Base-by-base conservation (phyloP, 2,329 filamentous ascomycete species). In the Didymella arachidicola region DNA sequence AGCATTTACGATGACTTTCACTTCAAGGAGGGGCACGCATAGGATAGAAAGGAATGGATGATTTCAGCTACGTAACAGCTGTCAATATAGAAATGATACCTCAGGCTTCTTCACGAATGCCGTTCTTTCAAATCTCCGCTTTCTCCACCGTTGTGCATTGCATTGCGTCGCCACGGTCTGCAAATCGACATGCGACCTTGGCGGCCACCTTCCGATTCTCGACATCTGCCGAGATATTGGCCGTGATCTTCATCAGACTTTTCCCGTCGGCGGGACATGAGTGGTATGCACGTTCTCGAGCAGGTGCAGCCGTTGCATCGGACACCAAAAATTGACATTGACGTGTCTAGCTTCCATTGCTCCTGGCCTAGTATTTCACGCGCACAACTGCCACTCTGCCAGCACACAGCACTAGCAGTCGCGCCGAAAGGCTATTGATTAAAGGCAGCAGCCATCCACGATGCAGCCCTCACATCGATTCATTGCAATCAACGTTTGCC, bases 1-100 rank as follows among this genome's bases (percentile, higher is more conserved):
- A 45, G 27, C 42, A 45, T 53, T 34, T 43, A 42, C 43, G 45
- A 55, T 45, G 38, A 59, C 14, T 34, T 27, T 41, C 42, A 44
- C 36, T 68, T 61, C 44, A 39, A 44, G 52, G 47, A 52, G 51
- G 47, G 27, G 16, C 27, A 45, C 46, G 30, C 22, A 55, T 38
- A 47, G 25, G 57, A 41, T 53, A 52, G 45, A 51, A 50, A n/a
- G 36, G 41, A 8, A 29, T 30, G 53, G 41, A 55, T 36, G 44
- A 60, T 60, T 60, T 45, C 47, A 58, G 48, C 48, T 53, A 54
- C 45, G 41, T 50, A 57, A 57, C 39, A 45, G 38, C 43, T 41
- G 26, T 32, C 41, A 60, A 61, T 19, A 60, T 67, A 67, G 65
- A 68, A 65, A 65, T 63, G 66, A 65, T 67, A 67, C 66, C 59